A percentile compares a stretch with the other conserved stretches of the same genome.
phyloP scores from a whole-genome alignment of 352 stramenopile genomes.

The Proteromonas lacertae region DNA sequence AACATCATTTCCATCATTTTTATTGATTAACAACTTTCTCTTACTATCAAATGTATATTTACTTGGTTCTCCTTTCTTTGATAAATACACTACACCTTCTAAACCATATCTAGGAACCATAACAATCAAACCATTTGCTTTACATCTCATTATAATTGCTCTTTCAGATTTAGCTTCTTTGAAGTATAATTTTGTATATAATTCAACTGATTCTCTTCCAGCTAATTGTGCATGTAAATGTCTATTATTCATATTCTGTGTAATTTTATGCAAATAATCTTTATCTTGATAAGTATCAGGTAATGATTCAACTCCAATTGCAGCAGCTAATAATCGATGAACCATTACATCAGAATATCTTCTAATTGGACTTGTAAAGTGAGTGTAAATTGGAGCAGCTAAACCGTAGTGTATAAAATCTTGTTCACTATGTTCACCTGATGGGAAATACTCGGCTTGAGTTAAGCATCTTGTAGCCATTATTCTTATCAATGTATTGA shows the following conservation, averaged over 20 bases:
- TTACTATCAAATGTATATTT: too few species aligned
- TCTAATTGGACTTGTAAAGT: constrained; percentile 96
- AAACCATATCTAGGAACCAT: constrained; percentile 90
- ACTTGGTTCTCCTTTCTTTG: too few species aligned
- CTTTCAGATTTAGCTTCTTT: constrained; percentile 13
- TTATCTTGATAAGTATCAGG: constrained; percentile 56
- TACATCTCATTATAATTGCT: constrained; percentile 72
- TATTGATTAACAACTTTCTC: too few species aligned
- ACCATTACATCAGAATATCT: constrained; percentile 91
- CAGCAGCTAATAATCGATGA: constrained; percentile 72
- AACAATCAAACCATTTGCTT: constrained; percentile 52
- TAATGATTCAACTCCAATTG: constrained; percentile 68
- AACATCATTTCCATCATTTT: too few species aligned
- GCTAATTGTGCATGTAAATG: constrained; percentile 57
- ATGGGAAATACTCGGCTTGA: constrained; percentile 93
- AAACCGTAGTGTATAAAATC: constrained; percentile 95
- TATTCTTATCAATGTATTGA: constrained; percentile 74
- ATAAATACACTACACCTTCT: constrained; percentile 75
- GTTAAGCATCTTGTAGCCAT: constrained; percentile 52
- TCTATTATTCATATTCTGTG: constrained; percentile 78
- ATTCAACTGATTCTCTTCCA: constrained; percentile 53
- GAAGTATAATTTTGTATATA: constrained; percentile 95
- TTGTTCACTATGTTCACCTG: constrained; percentile 54
- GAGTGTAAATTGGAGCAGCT: constrained; percentile 86
- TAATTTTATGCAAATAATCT: constrained; percentile 59